Base-by-base conservation (phyloP, 176 grass and related monocot genomes). In the Zoysia pacifica region DNA sequence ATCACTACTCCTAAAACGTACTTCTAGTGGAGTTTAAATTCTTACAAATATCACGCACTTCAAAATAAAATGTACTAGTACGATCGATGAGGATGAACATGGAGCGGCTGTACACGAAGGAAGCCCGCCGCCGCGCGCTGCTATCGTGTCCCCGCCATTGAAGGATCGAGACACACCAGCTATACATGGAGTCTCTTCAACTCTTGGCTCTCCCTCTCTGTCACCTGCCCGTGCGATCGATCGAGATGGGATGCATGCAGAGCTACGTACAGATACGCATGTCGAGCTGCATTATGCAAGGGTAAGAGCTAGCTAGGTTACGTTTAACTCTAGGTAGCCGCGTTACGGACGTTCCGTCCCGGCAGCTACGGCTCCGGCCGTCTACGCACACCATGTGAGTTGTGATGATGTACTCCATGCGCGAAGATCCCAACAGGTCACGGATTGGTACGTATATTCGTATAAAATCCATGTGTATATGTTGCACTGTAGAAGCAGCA, bases 271-370 rank as follows among this genome's bases (percentile, higher is more conserved):
- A 47, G 45, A 47, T 47, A 47, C 5, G 45, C 45, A 3, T 47
- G 45, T 47, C 45, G 5, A 47, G 45, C 45, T 47, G 45, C 45
- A 28, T 28, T 28, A 47, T 7, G 43, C 43, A 4, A 47, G 45
- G 45, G 45, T 28, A 28, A 28, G 28, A 28, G 28, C 14, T 54
- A 54, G 2, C 12, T 55, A 68, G 42, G 41, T 19, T n/a, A 42
- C n/a, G 1, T 28, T 46, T 5, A 46, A 7, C 7, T 4, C 48
- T n/a, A 54, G 28, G 5, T 42, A 74, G 40, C 59, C 76, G 68
- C 59, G 83, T 85, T 73, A 79, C 60, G 76, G 83, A 55, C 46
- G n/a, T 46, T 56, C 6, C 54, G 73, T 46, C 54, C 53, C 53
- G 18, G 53, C 9, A 2, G 77, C 51, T 28, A 28, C 7, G 42